Base-by-base conservation (phyloP, 2,329 filamentous ascomycete genomes). In the Pseudocercospora cruenta region DNA sequence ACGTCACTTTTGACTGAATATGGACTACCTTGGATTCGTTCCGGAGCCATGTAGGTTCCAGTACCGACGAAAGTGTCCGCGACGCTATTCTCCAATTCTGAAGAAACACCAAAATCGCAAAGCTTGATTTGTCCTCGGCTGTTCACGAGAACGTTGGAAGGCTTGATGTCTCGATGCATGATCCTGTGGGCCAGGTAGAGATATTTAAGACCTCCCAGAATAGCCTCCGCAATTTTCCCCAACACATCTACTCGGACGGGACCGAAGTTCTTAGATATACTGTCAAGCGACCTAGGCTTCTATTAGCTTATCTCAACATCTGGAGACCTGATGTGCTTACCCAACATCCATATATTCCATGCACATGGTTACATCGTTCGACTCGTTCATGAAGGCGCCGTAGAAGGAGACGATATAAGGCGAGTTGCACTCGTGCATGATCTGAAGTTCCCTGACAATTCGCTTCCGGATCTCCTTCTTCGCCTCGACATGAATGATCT, bases 281-380 rank as follows among this genome's bases (percentile, higher is more conserved):
- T 89, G 80, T 99, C 95, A 59, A 99, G 88, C 28, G 95, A 91
- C 60, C 95, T 97, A 78, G 28, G 12, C 57, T 12, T 54, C 4
- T 24, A 39, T 68, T 39, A 58, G 63, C 60, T n/a, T 19, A 59
- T 49, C 3, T 10, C 5, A 26, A n/a, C 21, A 22, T 16, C 64
- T 6, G 19, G n/a, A 19, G 3, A 19, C n/a, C 2, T 6, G 28
- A n/a, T 4, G 47, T 28, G 83, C 92, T 80, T 86, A 98, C 95
- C 95, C 95, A 78, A 94, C 93, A 80, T 99, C 95, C 93, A 97
- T 97, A 78, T 99, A 98, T 80, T 99, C 95, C 95, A 99, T 99
- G 80, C 95, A 99, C 90, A 99, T 94, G 73, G 98, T 96, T 66
- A 99, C 96, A 82, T 99, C 95, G 77, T 96, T 94, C 68, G 93